phyloP scores from a whole-genome alignment of 441 rosid species.

The Populus hybrid region DNA sequence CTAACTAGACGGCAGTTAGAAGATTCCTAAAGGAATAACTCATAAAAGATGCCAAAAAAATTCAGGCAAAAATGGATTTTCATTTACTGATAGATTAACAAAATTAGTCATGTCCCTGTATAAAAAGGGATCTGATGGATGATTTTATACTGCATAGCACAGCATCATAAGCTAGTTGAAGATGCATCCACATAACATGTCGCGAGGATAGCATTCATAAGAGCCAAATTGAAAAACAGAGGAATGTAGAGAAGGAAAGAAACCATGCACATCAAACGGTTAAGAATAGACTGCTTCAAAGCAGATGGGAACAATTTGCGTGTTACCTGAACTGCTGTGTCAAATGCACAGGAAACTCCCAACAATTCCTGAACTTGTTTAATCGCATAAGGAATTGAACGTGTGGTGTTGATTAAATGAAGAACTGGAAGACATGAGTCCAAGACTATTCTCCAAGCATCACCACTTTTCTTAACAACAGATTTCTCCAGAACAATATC shows the following conservation, averaged over 20 bases:
- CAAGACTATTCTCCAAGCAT: constrained; percentile 89
- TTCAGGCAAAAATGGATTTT: background rate
- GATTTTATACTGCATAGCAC: background rate
- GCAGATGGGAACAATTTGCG: background rate
- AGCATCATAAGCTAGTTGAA: background rate
- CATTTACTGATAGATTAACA: background rate
- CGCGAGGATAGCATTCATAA: background rate
- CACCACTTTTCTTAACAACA: constrained; percentile 76
- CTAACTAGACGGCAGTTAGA: background rate
- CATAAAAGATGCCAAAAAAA: background rate
- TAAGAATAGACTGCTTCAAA: background rate
- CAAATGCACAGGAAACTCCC: constrained; percentile 88
- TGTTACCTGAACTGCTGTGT: constrained; percentile 80
- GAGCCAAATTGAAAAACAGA: background rate
- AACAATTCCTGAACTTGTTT: constrained; percentile 91
- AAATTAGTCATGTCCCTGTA: background rate
- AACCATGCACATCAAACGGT: background rate
- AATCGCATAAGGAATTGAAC: constrained; percentile 82
- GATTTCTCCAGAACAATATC: constrained; percentile 73
- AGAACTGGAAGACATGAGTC: constrained; percentile 88
- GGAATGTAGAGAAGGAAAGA: background rate
- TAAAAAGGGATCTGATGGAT: background rate
- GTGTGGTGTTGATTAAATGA: constrained; percentile 69
- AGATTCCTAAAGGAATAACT: background rate
- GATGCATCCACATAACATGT: background rate